phyloP scores from a whole-genome alignment of 2,329 filamentous ascomycete genomes.

The Sporothrix globosa region DNA sequence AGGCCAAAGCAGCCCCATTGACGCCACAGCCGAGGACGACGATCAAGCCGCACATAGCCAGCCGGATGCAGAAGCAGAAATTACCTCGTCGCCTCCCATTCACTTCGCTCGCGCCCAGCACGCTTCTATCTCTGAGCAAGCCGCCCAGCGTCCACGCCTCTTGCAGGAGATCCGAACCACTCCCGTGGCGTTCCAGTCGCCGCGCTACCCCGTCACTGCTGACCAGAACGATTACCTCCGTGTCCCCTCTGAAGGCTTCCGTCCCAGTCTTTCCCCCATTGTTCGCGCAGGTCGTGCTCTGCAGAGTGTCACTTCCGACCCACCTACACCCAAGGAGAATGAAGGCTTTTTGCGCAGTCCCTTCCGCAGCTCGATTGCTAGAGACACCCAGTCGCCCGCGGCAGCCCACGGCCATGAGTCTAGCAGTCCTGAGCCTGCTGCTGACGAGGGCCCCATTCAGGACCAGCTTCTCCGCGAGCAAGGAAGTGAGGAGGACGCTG shows the following conservation, averaged over 20 bases:
- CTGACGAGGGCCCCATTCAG: background rate
- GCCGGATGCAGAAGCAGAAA: slow-evolving; percentile 1
- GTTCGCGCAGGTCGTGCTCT: slow-evolving; percentile 61
- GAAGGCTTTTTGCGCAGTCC: slow-evolving; percentile 59
- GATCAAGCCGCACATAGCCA: slow-evolving; percentile 27
- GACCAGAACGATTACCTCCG: slow-evolving; percentile 37
- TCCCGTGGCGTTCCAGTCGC: slow-evolving; percentile 30
- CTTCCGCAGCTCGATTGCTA: slow-evolving; percentile 50
- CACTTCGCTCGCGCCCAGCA: background rate
- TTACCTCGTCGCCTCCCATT: slow-evolving; percentile 32
- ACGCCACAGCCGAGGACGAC: slow-evolving; percentile 16
- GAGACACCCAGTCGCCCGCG: slow-evolving; percentile 42
- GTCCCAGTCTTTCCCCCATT: slow-evolving; percentile 59
- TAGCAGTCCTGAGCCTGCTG: slow-evolving; percentile 20
- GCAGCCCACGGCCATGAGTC: slow-evolving; percentile 14
- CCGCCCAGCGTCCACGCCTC: background rate
- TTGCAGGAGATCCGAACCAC: slow-evolving; percentile 14
- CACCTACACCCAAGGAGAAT: slow-evolving; percentile 58
- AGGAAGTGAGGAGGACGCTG: slow-evolving; percentile 12
- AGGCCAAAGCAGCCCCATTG: background rate
- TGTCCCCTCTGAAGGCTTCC: slow-evolving; percentile 41
- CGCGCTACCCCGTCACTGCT: slow-evolving; percentile 12
- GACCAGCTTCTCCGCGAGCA: slow-evolving; percentile 15
- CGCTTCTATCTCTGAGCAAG: background rate
- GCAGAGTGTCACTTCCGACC: slow-evolving; percentile 62